Conservation (phyloP, 768 basidiomycete species). For the Pleurotus salmoneostramineus region DNA sequence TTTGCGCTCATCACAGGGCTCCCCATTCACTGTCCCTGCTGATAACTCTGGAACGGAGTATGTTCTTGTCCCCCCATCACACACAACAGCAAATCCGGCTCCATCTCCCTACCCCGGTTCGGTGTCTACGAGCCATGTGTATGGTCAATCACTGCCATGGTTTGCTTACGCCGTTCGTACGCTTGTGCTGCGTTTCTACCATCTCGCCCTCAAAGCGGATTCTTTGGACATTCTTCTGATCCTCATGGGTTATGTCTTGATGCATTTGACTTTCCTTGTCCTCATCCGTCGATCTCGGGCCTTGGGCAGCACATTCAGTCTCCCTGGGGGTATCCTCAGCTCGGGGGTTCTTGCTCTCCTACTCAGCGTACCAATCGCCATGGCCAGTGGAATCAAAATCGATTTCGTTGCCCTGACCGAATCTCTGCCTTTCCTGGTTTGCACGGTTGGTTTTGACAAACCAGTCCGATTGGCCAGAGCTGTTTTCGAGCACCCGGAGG, state of each 20-base stretch:
- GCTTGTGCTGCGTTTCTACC: slow-evolving; percentile 79
- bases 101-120: slow-evolving; percentile 11
- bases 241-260: slow-evolving; percentile 87
- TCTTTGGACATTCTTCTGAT: slow-evolving; percentile 95
- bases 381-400: slow-evolving; percentile 75
- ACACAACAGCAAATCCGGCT: slow-evolving; percentile 3
- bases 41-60: slow-evolving; percentile 44
- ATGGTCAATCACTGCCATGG: slow-evolving; percentile 74
- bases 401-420: slow-evolving; percentile 93
- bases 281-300: slow-evolving; percentile 85
- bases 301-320: slow-evolving; percentile 64
- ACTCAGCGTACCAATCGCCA: slow-evolving; percentile 73
- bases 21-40: slow-evolving; percentile 18
- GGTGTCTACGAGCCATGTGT: slow-evolving; percentile 29
- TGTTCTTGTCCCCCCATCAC: slow-evolving; percentile 35
- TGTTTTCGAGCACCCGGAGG: slow-evolving; percentile 80
- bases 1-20: slow-evolving; percentile 13
- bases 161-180: slow-evolving; percentile 81
- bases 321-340: slow-evolving; percentile 68
- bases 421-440: slow-evolving; percentile 95
- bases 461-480: slow-evolving; percentile 88
- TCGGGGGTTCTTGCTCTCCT: slow-evolving; percentile 83
- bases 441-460: slow-evolving; percentile 98
- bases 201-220: slow-evolving; percentile 89
- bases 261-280: slow-evolving; percentile 94